A percentile compares a stretch with the other conserved stretches of the same genome.
phyloP scores from a whole-genome alignment of 2,329 filamentous ascomycete genomes.

The Mollisiaceae sp. region DNA sequence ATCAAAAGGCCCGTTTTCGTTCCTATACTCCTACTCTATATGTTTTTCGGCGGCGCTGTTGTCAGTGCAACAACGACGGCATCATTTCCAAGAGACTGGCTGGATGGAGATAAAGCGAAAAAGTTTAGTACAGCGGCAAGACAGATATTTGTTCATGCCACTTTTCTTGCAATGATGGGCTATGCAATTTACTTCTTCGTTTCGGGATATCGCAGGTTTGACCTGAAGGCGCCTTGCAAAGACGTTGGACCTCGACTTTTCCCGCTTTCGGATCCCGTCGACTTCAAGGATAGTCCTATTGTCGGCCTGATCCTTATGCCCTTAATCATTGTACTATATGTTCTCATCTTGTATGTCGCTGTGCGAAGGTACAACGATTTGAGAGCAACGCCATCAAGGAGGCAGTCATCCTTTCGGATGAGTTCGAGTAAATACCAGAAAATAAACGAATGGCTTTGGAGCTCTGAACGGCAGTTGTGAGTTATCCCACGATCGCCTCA shows the following conservation, averaged over 20 bases:
- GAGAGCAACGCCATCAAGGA: neutral
- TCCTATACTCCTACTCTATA: neutral
- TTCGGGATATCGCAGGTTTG: neutral
- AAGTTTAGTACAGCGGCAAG: conserved; percentile 4
- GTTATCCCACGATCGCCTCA: neutral
- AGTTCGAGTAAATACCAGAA: neutral
- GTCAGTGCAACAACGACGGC: neutral
- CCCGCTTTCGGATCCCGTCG: neutral
- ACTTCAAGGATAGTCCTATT: neutral
- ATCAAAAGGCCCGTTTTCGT: neutral
- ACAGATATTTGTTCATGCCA: neutral
- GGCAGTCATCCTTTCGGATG: neutral
- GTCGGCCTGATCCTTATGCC: neutral
- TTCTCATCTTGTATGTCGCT: neutral
- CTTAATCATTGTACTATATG: neutral
- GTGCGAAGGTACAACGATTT: neutral
- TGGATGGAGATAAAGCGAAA: neutral
- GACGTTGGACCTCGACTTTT: neutral
- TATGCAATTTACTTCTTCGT: conserved; percentile 5
- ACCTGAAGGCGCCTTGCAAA: neutral
- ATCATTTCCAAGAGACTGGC: neutral
- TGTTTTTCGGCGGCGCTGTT: neutral
- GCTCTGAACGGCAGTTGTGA: neutral
- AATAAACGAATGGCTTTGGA: neutral
- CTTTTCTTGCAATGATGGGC: neutral